These are phyloP conservation scores for Fagus crenata DNA, from an alignment of 306 rosid genomes.

Conservation along the genomic window DNA sequence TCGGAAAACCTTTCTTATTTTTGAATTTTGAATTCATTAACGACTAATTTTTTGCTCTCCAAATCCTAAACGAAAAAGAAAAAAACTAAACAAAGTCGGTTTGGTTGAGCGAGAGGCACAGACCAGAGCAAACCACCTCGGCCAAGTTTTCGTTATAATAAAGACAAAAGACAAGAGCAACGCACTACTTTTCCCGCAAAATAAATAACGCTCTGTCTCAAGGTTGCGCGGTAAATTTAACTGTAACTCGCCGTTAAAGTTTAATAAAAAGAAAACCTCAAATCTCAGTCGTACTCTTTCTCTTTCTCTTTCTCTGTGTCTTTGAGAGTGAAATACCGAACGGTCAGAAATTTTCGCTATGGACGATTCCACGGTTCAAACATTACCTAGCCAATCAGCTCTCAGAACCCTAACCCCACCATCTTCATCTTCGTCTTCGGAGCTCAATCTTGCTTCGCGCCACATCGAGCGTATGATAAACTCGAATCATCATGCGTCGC, in stretches of 20 bases:
- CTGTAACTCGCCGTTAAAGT: conserved; percentile 3
- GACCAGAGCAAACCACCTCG: no score
- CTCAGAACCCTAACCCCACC: conserved; percentile 26
- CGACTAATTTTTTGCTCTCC: no score
- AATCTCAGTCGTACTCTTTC: conserved; percentile 1
- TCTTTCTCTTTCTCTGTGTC: background rate
- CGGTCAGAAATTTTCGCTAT: conserved; percentile 30
- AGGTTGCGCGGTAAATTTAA: conserved; percentile 55
- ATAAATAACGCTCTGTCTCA: background rate
- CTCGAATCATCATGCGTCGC: conserved; percentile 62
- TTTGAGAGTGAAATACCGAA: no score
- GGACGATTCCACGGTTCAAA: conserved; percentile 47
- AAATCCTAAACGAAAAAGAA: no score
- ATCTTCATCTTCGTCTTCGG: conserved; percentile 31
- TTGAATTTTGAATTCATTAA: no score
- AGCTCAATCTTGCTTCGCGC: conserved; percentile 49
- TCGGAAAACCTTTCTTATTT: no score
- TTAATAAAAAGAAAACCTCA: background rate
- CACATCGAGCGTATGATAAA: conserved; percentile 80
- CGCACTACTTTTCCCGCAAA: background rate
- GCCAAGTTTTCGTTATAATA: no score
- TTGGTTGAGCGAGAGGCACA: no score
- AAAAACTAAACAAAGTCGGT: no score
- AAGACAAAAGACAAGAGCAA: no score
- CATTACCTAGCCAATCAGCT: conserved; percentile 32